phyloP scores from a whole-genome alignment of 352 stramenopile species.

The Pilasporangium apinafurcum region DNA sequence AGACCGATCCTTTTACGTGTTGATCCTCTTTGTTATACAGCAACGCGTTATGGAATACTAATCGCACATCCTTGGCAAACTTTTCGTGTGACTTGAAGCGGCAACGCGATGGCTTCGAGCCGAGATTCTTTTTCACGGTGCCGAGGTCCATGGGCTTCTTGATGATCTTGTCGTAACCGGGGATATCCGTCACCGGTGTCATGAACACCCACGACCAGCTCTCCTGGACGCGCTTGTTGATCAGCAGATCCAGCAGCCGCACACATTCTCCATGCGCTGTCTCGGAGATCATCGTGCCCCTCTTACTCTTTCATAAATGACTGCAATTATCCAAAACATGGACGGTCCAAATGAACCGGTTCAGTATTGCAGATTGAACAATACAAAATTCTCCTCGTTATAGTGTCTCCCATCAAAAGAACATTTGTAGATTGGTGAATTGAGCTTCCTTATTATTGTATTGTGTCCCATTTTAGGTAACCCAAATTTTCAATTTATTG shows the following conservation, averaged over 20 bases:
- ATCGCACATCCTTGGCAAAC: slow-evolving; percentile 73
- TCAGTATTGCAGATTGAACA: too few relatives aligned
- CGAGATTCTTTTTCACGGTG: slow-evolving; percentile 70
- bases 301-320: too few relatives aligned
- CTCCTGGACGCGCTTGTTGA: slow-evolving; percentile 75
- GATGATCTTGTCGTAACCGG: slow-evolving; percentile 66
- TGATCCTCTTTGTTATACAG: slow-evolving; percentile 75
- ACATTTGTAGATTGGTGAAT: too few relatives aligned
- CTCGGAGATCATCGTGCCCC: slow-evolving; percentile 62
- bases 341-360: too few relatives aligned
- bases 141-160: slow-evolving; percentile 83
- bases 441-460: too few relatives aligned
- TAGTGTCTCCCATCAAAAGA: too few relatives aligned
- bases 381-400: too few relatives aligned
- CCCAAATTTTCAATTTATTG: too few relatives aligned
- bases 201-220: slow-evolving; percentile 88
- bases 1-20: slow-evolving; percentile 72
- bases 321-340: too few relatives aligned
- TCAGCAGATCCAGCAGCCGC: slow-evolving; percentile 74
- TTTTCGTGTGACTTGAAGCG: slow-evolving; percentile 82
- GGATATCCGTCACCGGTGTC: slow-evolving; percentile 53
- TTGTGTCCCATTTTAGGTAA: too few relatives aligned
- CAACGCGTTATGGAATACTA: slow-evolving; percentile 81
- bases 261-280: slow-evolving; percentile 68
- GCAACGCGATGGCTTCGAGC: slow-evolving; percentile 72